Evolutionary conservation across 2,329 filamentous ascomycete species (phyloP), one percentile per base, ranked within the genome.

Genomic region (Pezicula radicicola): DNA sequence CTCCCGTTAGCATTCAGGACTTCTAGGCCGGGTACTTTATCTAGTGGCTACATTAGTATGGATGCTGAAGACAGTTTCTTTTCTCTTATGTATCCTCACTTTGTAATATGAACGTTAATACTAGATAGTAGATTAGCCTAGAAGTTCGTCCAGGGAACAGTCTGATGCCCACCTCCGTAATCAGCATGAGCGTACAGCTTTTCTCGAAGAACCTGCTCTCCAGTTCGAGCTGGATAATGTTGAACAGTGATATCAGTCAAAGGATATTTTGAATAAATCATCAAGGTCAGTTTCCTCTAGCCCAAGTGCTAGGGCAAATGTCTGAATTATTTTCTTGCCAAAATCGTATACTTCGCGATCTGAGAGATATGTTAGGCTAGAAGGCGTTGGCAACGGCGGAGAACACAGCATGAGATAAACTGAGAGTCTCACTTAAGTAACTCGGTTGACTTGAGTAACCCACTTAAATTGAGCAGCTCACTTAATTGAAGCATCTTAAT

Each of bases 281-380:
- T 82, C 78, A 59, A 82, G 81, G 48, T 75, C 74, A 28, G 70
- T 58, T 56, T 83, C 79, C 0, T 72, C 69, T 9, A 82, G 65
- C 8, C 71, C 71, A 1, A 83, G 67, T 1, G 74, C 74, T 3
- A 84, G 68, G 0, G 79, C 78, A 58, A 83, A 80, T 19, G 73
- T 66, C 6, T 70, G 66, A 6, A 77, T 72, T 43, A 83, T 57
- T 19, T 67, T 70, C 18, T 79, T 70, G 1, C 77, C 74, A 2
- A 83, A 68, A 1, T 51, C 63, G 12, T 83, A 66, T 25, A 74
- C 40, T 19, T 42, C 40, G 6, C 40, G 40, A 12, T 42, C 40
- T 42, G 16, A 15, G 9, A 33, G 12, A 33, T 10, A 13, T 33
- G 30, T 33, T 6, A 33, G 30, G 9, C 30, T 33, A 33, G 9